Evolutionary conservation across 2,329 filamentous ascomycete genomes (phyloP).

Genomic region (Aspergillus glaucus): DNA sequence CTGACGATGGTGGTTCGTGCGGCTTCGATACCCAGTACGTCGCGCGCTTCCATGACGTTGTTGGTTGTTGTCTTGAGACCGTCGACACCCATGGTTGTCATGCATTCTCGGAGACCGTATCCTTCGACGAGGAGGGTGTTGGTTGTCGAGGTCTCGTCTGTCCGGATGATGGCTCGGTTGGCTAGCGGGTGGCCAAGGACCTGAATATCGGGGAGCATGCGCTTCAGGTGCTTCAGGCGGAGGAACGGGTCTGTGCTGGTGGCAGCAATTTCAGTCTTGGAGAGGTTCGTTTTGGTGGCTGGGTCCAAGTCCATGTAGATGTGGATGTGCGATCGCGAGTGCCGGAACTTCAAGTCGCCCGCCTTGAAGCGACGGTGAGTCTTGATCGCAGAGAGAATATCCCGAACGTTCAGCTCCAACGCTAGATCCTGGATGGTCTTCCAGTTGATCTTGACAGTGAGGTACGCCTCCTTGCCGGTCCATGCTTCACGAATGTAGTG

Average conservation of each 20-base stretch:
- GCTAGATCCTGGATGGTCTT: conserved; percentile 73
- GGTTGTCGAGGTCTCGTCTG: conserved; percentile 61
- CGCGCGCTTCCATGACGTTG: conserved; percentile 79
- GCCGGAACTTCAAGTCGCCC: conserved; percentile 57
- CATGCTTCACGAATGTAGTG: conserved; percentile 82
- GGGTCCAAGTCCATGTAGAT: conserved; percentile 57
- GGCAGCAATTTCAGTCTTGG: conserved; percentile 38
- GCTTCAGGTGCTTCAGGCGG: conserved; percentile 78
- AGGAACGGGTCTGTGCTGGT: conserved; percentile 41
- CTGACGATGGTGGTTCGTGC: conserved; percentile 80
- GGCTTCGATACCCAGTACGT: conserved; percentile 91
- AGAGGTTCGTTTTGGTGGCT: conserved; percentile 26
- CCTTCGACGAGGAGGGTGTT: conserved; percentile 83
- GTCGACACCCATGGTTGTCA: conserved; percentile 87
- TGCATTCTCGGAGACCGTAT: conserved; percentile 81
- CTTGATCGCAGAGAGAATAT: conserved; percentile 72
- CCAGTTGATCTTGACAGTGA: conserved; percentile 76
- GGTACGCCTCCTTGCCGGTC: conserved; percentile 67
- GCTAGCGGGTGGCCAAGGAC: conserved; percentile 87
- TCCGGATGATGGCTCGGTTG: conserved; percentile 80
- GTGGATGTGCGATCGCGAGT: conserved; percentile 54
- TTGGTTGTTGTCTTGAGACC: conserved; percentile 71
- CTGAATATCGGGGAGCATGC: conserved; percentile 71
- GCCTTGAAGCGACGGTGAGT: conserved; percentile 70
- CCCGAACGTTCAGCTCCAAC: conserved; percentile 65